Evolutionary conservation across 257 asterid species (phyloP).

Genomic region (Rehmannia glutinosa): DNA sequence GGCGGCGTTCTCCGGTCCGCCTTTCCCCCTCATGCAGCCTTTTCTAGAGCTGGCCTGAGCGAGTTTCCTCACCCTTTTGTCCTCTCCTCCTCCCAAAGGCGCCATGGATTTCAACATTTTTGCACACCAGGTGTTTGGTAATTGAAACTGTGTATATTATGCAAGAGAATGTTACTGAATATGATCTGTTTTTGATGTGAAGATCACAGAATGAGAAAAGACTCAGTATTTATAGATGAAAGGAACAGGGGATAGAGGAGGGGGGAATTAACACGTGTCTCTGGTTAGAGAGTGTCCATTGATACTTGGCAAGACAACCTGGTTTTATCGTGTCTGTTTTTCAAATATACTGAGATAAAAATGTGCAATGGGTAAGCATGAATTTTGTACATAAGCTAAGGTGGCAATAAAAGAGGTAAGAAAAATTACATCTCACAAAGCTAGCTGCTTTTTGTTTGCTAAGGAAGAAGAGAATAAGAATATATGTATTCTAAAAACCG

Average conservation of each 20-base stretch:
- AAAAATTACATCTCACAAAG: conserved; percentile 9
- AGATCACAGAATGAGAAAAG: background rate
- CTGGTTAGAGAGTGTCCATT: conserved; percentile 18
- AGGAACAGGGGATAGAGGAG: background rate
- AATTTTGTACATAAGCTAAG: conserved; percentile 19
- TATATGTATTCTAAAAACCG: background rate
- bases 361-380: background rate
- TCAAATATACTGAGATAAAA: background rate
- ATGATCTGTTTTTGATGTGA: background rate
- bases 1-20: conserved; percentile 78
- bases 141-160: background rate
- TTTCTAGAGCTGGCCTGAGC: conserved; percentile 62
- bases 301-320: conserved; percentile 48
- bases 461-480: background rate
- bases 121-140: background rate
- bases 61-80: conserved; percentile 10
- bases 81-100: conserved; percentile 10
- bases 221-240: conserved; percentile 21
- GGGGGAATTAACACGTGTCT: conserved; percentile 37
- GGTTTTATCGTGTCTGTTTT: conserved; percentile 13
- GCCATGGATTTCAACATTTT: conserved; percentile 18
- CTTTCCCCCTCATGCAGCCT: conserved; percentile 88
- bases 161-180: background rate
- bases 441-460: background rate
- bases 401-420: conserved; percentile 13